phyloP scores from a whole-genome alignment of 2,329 filamentous ascomycete genomes.

The Xylaria sp. region DNA sequence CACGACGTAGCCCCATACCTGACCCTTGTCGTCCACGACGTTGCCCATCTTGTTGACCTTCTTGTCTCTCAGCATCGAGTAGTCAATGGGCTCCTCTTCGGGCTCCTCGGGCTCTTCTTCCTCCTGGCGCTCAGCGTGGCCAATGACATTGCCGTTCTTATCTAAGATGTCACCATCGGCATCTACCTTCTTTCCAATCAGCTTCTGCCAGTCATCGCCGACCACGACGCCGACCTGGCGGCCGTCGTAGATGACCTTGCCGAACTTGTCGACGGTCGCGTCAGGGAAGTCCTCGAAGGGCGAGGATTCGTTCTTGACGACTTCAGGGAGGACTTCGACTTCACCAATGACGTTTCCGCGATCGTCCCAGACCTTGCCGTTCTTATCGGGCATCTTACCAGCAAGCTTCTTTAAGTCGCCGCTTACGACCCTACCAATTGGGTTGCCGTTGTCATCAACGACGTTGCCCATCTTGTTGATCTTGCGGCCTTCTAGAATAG shows the following conservation, averaged over 20 bases:
- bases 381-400: constrained; percentile 50
- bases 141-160: constrained; percentile 44
- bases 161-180: constrained; percentile 46
- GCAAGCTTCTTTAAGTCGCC: constrained; percentile 49
- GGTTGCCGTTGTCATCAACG: constrained; percentile 51
- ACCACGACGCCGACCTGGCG: constrained; percentile 46
- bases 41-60: constrained; percentile 66
- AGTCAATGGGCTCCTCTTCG: constrained; percentile 49
- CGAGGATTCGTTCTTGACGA: constrained; percentile 41
- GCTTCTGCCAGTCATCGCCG: constrained; percentile 45
- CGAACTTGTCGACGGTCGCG: constrained; percentile 44
- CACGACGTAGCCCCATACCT: constrained; percentile 65
- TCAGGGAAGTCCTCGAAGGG: constrained; percentile 47
- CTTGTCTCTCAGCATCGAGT: constrained; percentile 56
- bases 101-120: constrained; percentile 42
- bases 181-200: constrained; percentile 45
- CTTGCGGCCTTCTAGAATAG: constrained; percentile 47
- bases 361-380: constrained; percentile 49
- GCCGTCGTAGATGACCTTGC: constrained; percentile 46
- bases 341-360: constrained; percentile 44
- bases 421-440: constrained; percentile 49
- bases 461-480: constrained; percentile 54
- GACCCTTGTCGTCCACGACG: constrained; percentile 58
- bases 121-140: constrained; percentile 43
- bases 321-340: constrained; percentile 49